A percentile compares a stretch with the other conserved stretches of the same genome.
These are phyloP conservation scores for Tetrapyrgos nigripes DNA, from an alignment of 1,284 basidiomycete species.

Conservation along the genomic window DNA sequence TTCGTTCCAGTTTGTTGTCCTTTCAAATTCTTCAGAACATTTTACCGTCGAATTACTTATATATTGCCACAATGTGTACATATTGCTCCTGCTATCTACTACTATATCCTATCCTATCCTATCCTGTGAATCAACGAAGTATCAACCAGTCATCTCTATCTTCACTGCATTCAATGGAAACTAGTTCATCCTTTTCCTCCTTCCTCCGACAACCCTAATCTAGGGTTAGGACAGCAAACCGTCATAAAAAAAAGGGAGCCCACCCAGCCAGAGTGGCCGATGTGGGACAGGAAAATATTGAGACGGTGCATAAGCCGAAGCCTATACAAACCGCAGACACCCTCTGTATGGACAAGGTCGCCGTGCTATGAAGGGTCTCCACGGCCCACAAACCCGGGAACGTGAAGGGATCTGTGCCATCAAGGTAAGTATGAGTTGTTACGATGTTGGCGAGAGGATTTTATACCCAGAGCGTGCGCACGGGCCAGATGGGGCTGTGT, in stretches of 20 bases:
- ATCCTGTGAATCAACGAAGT: too few species aligned
- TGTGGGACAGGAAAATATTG: slow-evolving; percentile 15
- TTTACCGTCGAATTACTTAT: too few species aligned
- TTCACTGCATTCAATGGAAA: too few species aligned
- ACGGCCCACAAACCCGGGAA: slow-evolving; percentile 14
- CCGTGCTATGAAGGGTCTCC: slow-evolving; percentile 15
- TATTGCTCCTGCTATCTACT: too few species aligned
- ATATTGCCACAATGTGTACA: too few species aligned
- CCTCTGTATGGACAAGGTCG: slow-evolving; percentile 17
- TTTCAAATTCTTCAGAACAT: too few species aligned
- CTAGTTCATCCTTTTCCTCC: too few species aligned
- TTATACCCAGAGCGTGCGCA: slow-evolving; percentile 5
- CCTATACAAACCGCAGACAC: slow-evolving; percentile 13
- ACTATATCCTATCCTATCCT: too few species aligned
- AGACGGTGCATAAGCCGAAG: slow-evolving; percentile 15
- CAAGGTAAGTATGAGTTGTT: slow-evolving; percentile 16
- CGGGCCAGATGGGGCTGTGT: slow-evolving; percentile 9
- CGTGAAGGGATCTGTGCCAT: slow-evolving; percentile 16
- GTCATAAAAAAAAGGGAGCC: slow-evolving; percentile 10
- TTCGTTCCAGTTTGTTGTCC: too few species aligned
- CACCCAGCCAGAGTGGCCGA: slow-evolving; percentile 17
- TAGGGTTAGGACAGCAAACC: slow-evolving; percentile 6
- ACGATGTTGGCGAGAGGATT: neutral
- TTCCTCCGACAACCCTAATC: neutral
- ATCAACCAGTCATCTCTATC: too few species aligned